A percentile compares a stretch with the other conserved stretches of the same genome.
phyloP scores from a whole-genome alignment of 179 eudicot genomes.

The Nepenthes alata region DNA sequence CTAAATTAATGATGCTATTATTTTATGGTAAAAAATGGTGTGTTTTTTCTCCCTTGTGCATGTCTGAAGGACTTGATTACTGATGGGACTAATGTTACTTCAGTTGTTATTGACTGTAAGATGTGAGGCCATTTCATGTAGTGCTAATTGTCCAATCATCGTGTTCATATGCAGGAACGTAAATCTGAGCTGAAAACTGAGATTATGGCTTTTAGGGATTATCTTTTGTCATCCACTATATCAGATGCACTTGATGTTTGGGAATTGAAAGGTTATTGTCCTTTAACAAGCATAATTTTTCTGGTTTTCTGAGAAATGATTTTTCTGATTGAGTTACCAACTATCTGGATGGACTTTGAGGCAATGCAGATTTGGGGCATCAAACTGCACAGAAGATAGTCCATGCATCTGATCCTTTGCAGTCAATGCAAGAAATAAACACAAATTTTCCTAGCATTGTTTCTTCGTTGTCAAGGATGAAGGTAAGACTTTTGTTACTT shows the following conservation, averaged over 20 bases:
- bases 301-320: not conserved
- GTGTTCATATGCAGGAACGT: constrained; percentile 53
- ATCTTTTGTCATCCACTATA: constrained; percentile 72
- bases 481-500: constrained; percentile 31
- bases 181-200: constrained; percentile 82
- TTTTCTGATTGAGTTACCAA: constrained; percentile 5
- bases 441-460: constrained; percentile 97
- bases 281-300: not conserved
- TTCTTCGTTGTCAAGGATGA: constrained; percentile 89
- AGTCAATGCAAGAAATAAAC: constrained; percentile 93
- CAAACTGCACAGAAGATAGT: constrained; percentile 97
- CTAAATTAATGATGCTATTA: no score
- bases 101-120: no score
- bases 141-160: not conserved
- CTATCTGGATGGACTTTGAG: not conserved
- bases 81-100: no score
- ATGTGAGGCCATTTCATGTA: not conserved
- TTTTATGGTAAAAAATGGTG: no score
- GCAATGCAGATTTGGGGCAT: constrained; percentile 77
- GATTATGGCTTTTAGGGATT: constrained; percentile 88
- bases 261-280: constrained; percentile 79
- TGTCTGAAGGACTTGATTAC: no score
- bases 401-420: constrained; percentile 93
- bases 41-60: no score
- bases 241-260: constrained; percentile 96